Evolutionary conservation across 768 basidiomycete species (phyloP), one percentile per base, ranked within the genome.

Genomic region (Amanita jacksonii): DNA sequence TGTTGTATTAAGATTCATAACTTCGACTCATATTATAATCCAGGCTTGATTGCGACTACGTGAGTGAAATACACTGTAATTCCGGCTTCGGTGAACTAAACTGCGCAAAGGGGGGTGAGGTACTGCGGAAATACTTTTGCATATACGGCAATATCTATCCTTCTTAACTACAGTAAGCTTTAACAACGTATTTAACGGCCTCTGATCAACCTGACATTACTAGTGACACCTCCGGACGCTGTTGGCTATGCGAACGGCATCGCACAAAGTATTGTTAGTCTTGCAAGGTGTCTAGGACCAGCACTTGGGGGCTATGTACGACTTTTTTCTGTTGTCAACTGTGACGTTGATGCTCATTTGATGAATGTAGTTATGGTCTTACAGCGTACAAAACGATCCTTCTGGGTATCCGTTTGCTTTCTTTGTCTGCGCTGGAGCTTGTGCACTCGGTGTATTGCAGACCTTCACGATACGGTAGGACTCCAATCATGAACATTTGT

Each of bases 191-290:
- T n/a, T n/a, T n/a, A n/a, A n/a, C n/a, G n/a, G n/a, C n/a, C n/a
- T n/a, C n/a, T n/a, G n/a, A n/a, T n/a, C n/a, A n/a, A n/a, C n/a
- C n/a, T n/a, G n/a, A n/a, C n/a, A n/a, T n/a, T 51, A 45, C 36
- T 47, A 91, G 88, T 94, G 85, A 89, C 92, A 0, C 92, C 94
- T 2, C 90, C 92, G 1, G 72, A 74, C 30, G 79, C 89, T 6
- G 79, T 98, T 31, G 89, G 91, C 5, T 78, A 89, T 47, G 89
- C 94, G 8, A 99, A 98, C 57, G 96, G 94, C 13, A 79, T 94
- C 16, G 96, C 92, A 0, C 96, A 99, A 62, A 92, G 89, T 55
- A 85, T 90, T 24, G 93, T 94, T 50, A 92, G 89, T 51, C 77
- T 94, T 19, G 89, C 93, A 3, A 77, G 96, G 31, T 96, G 92